Base-by-base conservation (phyloP, 169 alveolate genomes). In the Cryptosporidium xiaoi region DNA sequence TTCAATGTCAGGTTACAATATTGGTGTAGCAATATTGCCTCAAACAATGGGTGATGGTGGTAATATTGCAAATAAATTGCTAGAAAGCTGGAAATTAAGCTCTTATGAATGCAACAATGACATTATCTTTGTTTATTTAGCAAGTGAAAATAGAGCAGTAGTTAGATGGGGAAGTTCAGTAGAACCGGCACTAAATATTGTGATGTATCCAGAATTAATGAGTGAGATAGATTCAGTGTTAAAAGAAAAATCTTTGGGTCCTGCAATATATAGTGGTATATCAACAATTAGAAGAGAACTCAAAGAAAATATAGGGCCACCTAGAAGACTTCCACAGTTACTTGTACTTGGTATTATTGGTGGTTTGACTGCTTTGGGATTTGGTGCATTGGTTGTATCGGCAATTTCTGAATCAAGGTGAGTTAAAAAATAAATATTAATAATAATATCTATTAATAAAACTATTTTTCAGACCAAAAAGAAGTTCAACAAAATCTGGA, bases 231-330 rank as follows among this genome's bases (percentile, higher is more conserved):
- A 77, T 46, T 62, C 69, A 0, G 87, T 77, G 15, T 62, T 77
- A 29, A 12, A 12, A 33, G 87, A 77, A 24, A 77, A 62, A 31
- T 62, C 87, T 2, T 15, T 77, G 2, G 87, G 87, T 24, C 77
- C 87, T 29, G 87, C 65, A 0, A 34, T 77, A 24, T 77, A 77
- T 15, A 56, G 50, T 46, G 87, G 77, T 15, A 77, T 77, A 34
- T 77, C 87, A n/a, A 60, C 71, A 15, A 77, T 77, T 27, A 77
- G 87, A 48, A 29, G 50, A 1, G 77, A 77, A 31, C 29, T 77
- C 13, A 77, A 62, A 51, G 87, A 62, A n/a, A 77, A 77, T 60
- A 77, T 77, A n/a, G 87, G 87, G 0, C 87, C 87, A 6, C 87
- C 87, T 4, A 77, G 87, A n/a, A 77, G 87, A 62, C 71, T 77